These are phyloP conservation scores for Aureobasidium musti DNA, from an alignment of 2,329 filamentous ascomycete species.

Conservation along the genomic window DNA sequence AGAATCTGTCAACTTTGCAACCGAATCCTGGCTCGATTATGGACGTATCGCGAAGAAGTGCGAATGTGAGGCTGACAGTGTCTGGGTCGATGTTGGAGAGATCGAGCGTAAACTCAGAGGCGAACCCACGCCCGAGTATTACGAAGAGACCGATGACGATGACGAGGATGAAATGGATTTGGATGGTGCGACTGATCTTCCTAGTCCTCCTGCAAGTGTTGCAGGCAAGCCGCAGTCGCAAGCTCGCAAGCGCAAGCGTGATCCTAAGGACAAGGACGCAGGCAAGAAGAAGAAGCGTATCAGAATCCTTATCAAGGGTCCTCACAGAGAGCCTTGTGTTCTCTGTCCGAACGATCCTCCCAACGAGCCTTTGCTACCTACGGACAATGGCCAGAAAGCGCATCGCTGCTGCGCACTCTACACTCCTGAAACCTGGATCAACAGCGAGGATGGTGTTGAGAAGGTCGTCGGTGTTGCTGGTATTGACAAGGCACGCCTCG, in stretches of 20 bases:
- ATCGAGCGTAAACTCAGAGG: conserved; percentile 93
- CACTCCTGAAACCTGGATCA: conserved; percentile 86
- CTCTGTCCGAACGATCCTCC: conserved; percentile 90
- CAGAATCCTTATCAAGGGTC: conserved; percentile 69
- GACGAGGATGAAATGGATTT: conserved; percentile 58
- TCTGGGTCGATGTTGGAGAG: conserved; percentile 96
- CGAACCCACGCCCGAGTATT: conserved; percentile 76
- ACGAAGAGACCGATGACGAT: conserved; percentile 75
- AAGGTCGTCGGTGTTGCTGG: conserved; percentile 75
- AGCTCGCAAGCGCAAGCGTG: conserved; percentile 68
- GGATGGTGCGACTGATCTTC: conserved; percentile 63
- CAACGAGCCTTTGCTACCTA: conserved; percentile 77
- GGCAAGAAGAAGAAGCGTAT: conserved; percentile 73
- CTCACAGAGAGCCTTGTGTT: conserved; percentile 77
- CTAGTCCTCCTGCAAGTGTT: conserved; percentile 75
- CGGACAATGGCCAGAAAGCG: conserved; percentile 82
- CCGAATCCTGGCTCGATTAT: conserved; percentile 93
- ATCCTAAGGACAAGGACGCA: conserved; percentile 50
- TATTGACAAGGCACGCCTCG: conserved; percentile 82
- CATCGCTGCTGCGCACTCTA: conserved; percentile 89
- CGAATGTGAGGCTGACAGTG: conserved; percentile 94
- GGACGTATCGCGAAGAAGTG: conserved; percentile 96
- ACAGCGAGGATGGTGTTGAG: conserved; percentile 65
- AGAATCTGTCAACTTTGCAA: conserved; percentile 96
- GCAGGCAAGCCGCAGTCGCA: conserved; percentile 60